Evolutionary conservation across 805 yeast species (phyloP).

Genomic region (Diddensiella transvaalensis): DNA sequence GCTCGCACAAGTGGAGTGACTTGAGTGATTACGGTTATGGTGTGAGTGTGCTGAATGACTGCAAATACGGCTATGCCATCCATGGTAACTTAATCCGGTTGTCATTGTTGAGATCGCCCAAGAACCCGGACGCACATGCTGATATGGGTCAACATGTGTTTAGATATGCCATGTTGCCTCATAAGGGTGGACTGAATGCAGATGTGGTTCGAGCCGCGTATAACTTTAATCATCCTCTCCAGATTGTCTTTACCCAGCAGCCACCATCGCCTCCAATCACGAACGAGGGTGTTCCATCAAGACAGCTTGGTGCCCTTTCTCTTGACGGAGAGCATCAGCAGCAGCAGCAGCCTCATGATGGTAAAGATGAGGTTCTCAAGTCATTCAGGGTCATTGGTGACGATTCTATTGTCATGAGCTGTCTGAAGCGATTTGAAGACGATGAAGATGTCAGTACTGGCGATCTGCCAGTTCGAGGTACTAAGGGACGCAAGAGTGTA

Average conservation of each 20-base stretch:
- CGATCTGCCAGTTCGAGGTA: conserved; percentile 42
- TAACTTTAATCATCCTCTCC: conserved; percentile 65
- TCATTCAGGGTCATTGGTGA: conserved; percentile 45
- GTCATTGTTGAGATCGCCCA: conserved; percentile 83
- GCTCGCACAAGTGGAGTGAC: conserved; percentile 92
- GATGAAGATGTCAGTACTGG: conserved; percentile 47
- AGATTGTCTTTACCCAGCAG: conserved; percentile 5
- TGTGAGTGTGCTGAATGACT: conserved; percentile 75
- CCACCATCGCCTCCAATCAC: neutral
- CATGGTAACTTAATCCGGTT: conserved; percentile 91
- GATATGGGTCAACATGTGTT: conserved; percentile 88
- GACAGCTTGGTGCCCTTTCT: neutral
- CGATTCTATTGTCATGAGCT: conserved; percentile 61
- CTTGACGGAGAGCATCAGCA: conserved; percentile 1
- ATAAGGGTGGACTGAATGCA: conserved; percentile 58
- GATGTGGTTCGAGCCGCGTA: conserved; percentile 71
- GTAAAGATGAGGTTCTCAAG: conserved; percentile 28
- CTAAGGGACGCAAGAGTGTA: conserved; percentile 47
- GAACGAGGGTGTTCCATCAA: too few relatives aligned
- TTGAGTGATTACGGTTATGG: conserved; percentile 85
- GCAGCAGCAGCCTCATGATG: conserved; percentile 4
- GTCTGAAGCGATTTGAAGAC: conserved; percentile 84
- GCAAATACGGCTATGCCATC: conserved; percentile 87
- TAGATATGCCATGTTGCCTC: conserved; percentile 83
- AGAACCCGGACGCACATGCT: conserved; percentile 91